Evolutionary conservation across 176 grass and related monocot genomes (phyloP).

Genomic region (Elaeis guineensis): DNA sequence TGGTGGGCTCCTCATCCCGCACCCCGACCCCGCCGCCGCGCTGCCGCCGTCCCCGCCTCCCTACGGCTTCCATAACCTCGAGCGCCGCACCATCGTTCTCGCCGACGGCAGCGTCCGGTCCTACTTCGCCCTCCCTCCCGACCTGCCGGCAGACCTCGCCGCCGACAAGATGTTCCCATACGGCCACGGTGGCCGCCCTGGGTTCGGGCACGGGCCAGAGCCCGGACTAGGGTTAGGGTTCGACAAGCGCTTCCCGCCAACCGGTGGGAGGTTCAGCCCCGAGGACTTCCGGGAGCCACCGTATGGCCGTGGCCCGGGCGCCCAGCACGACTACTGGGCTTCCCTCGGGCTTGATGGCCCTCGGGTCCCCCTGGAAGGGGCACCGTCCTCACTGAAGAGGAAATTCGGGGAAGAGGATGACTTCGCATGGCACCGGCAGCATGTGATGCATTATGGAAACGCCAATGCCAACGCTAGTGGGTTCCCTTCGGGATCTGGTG

Average conservation of each 20-base stretch:
- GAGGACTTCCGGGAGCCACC: constrained; percentile 15
- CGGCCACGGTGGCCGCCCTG: constrained; percentile 8
- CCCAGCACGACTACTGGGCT: constrained; percentile 15
- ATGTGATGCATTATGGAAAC: constrained; percentile 32
- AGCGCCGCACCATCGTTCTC: constrained; percentile 47
- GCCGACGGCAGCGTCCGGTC: constrained; percentile 71
- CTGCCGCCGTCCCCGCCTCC: constrained; percentile 25
- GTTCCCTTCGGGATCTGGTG: constrained; percentile 5
- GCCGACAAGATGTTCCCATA: constrained; percentile 12
- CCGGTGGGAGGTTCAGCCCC: constrained; percentile 15
- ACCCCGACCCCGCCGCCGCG: constrained; percentile 21
- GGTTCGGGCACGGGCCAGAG: constrained; percentile 19
- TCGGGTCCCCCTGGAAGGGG: constrained; percentile 4
- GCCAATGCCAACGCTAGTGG: background rate
- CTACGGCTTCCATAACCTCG: constrained; percentile 30
- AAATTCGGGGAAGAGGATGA: constrained; percentile 39
- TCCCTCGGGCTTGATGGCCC: constrained; percentile 17
- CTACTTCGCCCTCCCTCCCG: constrained; percentile 79
- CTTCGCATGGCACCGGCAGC: constrained; percentile 32
- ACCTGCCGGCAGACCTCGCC: constrained; percentile 41
- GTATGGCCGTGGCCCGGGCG: constrained; percentile 8
- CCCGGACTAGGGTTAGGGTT: constrained; percentile 7
- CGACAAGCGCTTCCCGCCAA: constrained; percentile 5
- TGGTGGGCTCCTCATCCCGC: background rate
- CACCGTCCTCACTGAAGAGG: constrained; percentile 26